phyloP scores from a whole-genome alignment of 2,329 filamentous ascomycete genomes.

The Stachybotrys chartarum region DNA sequence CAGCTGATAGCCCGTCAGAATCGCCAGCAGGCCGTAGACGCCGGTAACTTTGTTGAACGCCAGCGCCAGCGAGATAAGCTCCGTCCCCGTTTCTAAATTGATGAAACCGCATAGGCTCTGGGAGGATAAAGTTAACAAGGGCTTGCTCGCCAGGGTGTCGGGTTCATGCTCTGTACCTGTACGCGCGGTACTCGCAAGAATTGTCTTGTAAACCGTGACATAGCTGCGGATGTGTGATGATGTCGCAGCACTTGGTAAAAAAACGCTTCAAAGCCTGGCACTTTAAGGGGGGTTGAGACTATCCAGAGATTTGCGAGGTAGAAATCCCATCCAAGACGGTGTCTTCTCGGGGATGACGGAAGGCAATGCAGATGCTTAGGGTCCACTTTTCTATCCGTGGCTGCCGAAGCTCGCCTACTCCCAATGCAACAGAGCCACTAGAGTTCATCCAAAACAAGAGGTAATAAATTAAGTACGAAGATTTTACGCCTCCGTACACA shows the following conservation, averaged over 20 bases:
- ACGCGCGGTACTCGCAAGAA: slow-evolving; percentile 31
- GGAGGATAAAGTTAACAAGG: slow-evolving; percentile 9
- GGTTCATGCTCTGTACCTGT: slow-evolving; percentile 23
- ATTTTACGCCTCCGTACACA: too few relatives aligned
- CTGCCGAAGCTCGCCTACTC: neutral
- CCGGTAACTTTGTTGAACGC: slow-evolving; percentile 91
- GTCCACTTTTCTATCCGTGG: neutral
- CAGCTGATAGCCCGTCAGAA: slow-evolving; percentile 79
- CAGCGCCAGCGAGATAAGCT: slow-evolving; percentile 75
- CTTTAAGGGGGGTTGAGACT: neutral
- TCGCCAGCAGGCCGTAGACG: slow-evolving; percentile 81
- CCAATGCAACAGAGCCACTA: neutral
- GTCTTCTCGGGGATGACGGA: neutral
- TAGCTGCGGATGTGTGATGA: slow-evolving; percentile 5
- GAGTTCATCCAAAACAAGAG: neutral
- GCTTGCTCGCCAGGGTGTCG: neutral
- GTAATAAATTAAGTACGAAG: too few relatives aligned
- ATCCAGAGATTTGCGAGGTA: neutral
- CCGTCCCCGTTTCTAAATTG: slow-evolving; percentile 78
- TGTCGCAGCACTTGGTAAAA: neutral
- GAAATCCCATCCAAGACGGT: neutral
- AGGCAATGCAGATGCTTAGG: neutral
- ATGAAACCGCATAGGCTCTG: slow-evolving; percentile 82
- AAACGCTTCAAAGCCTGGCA: neutral
- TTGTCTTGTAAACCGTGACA: slow-evolving; percentile 28